Evolutionary conservation across 768 basidiomycete species (phyloP), one percentile per base, ranked within the genome.

Genomic region (Mycena indigotica): DNA sequence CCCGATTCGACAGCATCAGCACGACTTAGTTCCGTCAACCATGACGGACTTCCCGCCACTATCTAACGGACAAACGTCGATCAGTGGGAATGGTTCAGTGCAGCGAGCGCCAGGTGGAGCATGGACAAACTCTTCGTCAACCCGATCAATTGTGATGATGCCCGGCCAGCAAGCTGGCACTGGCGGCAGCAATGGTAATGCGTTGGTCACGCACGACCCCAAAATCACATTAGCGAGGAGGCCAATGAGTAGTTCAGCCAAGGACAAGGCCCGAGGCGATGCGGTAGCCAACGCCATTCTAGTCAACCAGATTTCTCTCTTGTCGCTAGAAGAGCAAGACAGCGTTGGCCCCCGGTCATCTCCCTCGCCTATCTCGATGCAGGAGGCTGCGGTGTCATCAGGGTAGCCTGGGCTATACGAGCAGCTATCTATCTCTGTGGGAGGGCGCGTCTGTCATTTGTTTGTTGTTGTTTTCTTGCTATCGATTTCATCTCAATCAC

Each of bases 31-130:
- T 55, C 51, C 57, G 54, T 61, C 72, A 1, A 72, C 77, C 12
- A 76, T 84, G 32, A 83, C 75, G 3, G 89, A 91, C 71, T 91
- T 91, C 62, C 89, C 89, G 4, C 89, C 89, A 10, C 72, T 91
- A 41, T 80, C 80, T n/a, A 12, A 73, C 83, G 10, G 68, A 71
- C 39, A n/a, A n/a, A n/a, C 75, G 8, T 51, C 28, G 50, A 32
- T 32, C 30, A 25, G 50, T 6, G 69, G 71, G 26, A 67, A 71
- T 19, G 86, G 86, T 70, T 84, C 80, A 64, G 82, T 81, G 44
- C 66, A 76, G 5, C 85, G 85, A 3, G 72, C 76, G 2, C 80
- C 80, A 5, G 76, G 77, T 26, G 89, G 90, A 24, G 90, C 86
- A 23, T 93, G 91, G 91, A 84, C 81, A 21, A 87, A 85, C 60